A percentile compares a stretch with the other conserved stretches of the same genome.
Conservation (phyloP, 164 flowering plant genomes). For the Berberis thunbergii region DNA sequence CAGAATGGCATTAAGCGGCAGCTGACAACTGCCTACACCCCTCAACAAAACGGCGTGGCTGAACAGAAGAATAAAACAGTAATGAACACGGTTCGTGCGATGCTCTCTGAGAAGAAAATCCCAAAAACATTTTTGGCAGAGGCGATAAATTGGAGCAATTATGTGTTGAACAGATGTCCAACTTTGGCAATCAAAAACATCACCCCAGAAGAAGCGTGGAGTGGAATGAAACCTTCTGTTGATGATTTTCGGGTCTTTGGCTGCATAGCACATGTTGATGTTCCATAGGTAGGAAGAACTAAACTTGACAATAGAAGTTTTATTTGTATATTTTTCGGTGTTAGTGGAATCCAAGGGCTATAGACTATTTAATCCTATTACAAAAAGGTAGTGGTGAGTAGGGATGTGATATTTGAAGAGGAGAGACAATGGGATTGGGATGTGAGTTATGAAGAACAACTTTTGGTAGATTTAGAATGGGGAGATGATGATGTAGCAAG, state of each 20-base stretch:
- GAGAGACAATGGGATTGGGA: conserved; percentile 1
- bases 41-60: no score
- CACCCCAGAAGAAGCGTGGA: no score
- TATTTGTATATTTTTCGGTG: background rate
- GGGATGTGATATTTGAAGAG: background rate
- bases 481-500: background rate
- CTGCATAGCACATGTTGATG: background rate
- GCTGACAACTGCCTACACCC: no score
- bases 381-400: background rate
- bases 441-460: conserved; percentile 1
- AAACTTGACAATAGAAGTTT: background rate
- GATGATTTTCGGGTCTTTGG: background rate
- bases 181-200: no score
- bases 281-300: background rate
- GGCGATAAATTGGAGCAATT: no score
- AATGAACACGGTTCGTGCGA: no score
- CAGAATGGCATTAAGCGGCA: no score
- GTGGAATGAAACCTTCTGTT: no score
- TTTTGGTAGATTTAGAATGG: conserved; percentile 1
- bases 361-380: background rate
- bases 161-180: no score
- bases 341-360: conserved; percentile 1
- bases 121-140: no score
- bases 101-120: no score
- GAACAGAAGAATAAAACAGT: no score